Evolutionary conservation across 768 basidiomycete species (phyloP).

Genomic region (Rhizopogon vulgaris): DNA sequence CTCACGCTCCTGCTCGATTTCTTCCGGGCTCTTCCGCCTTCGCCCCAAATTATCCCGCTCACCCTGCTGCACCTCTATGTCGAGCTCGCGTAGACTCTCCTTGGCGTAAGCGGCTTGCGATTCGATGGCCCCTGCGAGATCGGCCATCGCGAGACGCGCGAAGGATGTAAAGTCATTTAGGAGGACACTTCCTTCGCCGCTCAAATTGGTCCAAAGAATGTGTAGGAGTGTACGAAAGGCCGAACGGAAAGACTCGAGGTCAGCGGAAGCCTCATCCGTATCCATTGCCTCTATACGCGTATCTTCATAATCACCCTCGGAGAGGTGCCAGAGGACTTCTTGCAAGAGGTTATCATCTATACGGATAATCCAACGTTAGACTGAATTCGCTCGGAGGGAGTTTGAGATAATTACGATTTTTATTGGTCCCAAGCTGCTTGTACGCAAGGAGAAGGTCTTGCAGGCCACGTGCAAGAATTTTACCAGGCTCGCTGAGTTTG

Average conservation of each 20-base stretch:
- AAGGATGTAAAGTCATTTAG: conserved; percentile 63
- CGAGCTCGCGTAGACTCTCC: conserved; percentile 45
- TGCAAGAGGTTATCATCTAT: conserved; percentile 62
- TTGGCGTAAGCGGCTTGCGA: conserved; percentile 45
- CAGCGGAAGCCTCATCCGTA: conserved; percentile 40
- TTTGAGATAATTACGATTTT: conserved; percentile 43
- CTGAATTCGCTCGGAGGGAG: background rate
- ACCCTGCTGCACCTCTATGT: conserved; percentile 54
- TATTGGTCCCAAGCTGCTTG: conserved; percentile 44
- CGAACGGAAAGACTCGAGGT: conserved; percentile 43
- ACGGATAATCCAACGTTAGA: background rate
- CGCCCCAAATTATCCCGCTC: conserved; percentile 53
- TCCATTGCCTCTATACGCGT: conserved; percentile 32
- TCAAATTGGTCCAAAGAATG: conserved; percentile 46
- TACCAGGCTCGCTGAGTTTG: conserved; percentile 51
- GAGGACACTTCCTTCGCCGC: conserved; percentile 47
- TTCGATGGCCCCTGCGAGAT: conserved; percentile 58
- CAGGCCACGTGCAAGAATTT: conserved; percentile 42
- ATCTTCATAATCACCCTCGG: conserved; percentile 43
- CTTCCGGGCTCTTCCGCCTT: conserved; percentile 41
- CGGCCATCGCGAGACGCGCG: conserved; percentile 56
- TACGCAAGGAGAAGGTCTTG: conserved; percentile 52
- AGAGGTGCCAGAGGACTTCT: conserved; percentile 59
- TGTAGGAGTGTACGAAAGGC: conserved; percentile 46
- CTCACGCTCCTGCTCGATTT: conserved; percentile 28